phyloP scores from a whole-genome alignment of 2,329 filamentous ascomycete species.

The Aspergillus vadensis region DNA sequence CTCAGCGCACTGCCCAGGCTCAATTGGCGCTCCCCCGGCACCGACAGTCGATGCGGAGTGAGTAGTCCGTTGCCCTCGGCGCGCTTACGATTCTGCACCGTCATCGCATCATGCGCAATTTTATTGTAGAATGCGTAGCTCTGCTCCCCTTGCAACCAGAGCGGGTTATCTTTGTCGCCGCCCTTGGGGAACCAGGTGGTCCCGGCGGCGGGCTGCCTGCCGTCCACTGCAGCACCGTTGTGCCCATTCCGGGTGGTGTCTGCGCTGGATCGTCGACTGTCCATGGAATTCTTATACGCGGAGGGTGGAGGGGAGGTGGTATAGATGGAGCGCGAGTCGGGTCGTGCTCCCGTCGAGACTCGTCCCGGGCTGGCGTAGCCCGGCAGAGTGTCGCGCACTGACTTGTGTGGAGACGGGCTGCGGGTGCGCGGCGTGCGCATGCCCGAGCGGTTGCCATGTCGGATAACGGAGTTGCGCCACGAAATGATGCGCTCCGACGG shows the following conservation, averaged over 20 bases:
- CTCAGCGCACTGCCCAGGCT: constrained; percentile 60
- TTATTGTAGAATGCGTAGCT: constrained; percentile 58
- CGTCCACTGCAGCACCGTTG: constrained; percentile 10
- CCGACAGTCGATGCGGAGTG: constrained; percentile 23
- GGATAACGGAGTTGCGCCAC: constrained; percentile 75
- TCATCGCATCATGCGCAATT: constrained; percentile 42
- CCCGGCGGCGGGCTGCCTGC: constrained; percentile 17
- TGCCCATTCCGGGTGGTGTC: constrained; percentile 10
- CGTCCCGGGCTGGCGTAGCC: constrained; percentile 27
- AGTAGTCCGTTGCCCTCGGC: constrained; percentile 18
- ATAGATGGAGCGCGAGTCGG: constrained; percentile 30
- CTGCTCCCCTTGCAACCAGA: constrained; percentile 54
- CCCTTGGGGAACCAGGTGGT: constrained; percentile 27
- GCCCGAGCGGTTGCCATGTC: constrained; percentile 42
- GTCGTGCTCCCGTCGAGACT: constrained; percentile 26
- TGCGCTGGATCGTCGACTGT: constrained; percentile 24
- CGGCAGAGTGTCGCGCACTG: constrained; percentile 24
- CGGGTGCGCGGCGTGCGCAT: constrained; percentile 40
- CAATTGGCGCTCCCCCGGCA: constrained; percentile 34
- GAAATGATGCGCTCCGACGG: constrained; percentile 77
- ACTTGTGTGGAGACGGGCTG: constrained; percentile 54
- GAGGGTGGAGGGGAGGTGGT: constrained; percentile 33
- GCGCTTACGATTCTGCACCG: constrained; percentile 28
- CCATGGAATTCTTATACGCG: constrained; percentile 24
- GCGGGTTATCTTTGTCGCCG: constrained; percentile 42